Evolutionary conservation across 768 basidiomycete species (phyloP), one percentile per base, ranked within the genome.

Genomic region (Mrakia gelida): DNA sequence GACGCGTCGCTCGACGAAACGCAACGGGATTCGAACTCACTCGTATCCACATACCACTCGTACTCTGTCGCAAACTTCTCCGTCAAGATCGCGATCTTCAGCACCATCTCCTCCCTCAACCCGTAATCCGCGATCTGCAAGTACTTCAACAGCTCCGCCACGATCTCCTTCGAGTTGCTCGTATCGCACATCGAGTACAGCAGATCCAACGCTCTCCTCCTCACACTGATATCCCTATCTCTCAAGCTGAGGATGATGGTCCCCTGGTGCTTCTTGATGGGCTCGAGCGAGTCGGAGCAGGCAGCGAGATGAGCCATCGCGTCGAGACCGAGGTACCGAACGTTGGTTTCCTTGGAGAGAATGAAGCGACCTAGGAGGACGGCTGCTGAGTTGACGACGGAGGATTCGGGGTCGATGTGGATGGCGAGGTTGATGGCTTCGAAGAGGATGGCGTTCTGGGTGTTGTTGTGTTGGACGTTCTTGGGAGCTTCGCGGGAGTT

Each of bases 31-130:
- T 1, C n/a, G 61, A 41, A 71, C 78, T 75, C 56, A 79, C 78
- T 93, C 80, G 95, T 99, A 85, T 99, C 96, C 76, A 99, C 93
- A 87, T 99, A 98, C 95, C 95, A 96, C 85, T 95, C 95, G 85
- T 96, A 97, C 75, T 86, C 97, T 76, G 89, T 92, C 32, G 97
- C 97, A 82, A 98, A 98, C 86, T 97, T 94, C 84, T 99, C 97
- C n/a, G 97, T 98, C 79, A 98, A 87, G 80, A 98, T 95, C 61
- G 97, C 97, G 76, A 99, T 96, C 85, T 98, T 98, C 75, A 98
- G 88, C 2, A 98, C 97, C 95, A 98, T 95, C 85, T 99, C 95
- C 86, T 99, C 97, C 63, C 97, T 88, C 45, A 99, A 87, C 23
- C 91, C 94, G 81, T 98, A 98, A 84, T 99, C 97, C 10, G 97